phyloP scores from a whole-genome alignment of 805 yeast genomes.

The Saccharomycopsis sp. region DNA sequence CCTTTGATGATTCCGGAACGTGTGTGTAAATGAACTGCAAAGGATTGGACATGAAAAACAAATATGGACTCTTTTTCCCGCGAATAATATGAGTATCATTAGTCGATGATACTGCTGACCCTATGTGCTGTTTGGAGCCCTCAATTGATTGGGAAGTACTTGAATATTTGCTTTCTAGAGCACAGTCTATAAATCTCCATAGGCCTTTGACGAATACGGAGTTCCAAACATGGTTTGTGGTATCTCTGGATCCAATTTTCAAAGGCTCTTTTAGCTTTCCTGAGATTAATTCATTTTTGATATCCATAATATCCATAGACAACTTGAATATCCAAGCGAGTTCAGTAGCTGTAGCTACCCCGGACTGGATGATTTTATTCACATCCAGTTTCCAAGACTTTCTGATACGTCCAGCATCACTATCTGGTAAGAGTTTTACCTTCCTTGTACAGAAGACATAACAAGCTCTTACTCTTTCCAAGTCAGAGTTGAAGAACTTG shows the following conservation, averaged over 20 bases:
- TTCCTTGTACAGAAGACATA: constrained; percentile 56
- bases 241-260: constrained; percentile 37
- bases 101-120: neutral
- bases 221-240: constrained; percentile 82
- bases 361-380: constrained; percentile 31
- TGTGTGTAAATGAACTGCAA: constrained; percentile 76
- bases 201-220: constrained; percentile 61
- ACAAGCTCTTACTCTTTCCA: constrained; percentile 58
- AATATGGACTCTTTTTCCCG: constrained; percentile 34
- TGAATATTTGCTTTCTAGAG: constrained; percentile 53
- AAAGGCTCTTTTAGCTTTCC: constrained; percentile 84
- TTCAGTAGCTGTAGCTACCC: constrained; percentile 61
- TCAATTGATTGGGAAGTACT: constrained; percentile 40
- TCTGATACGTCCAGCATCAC: constrained; percentile 31
- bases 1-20: constrained; percentile 67
- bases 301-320: constrained; percentile 61
- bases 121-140: constrained; percentile 15
- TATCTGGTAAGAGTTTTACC: constrained; percentile 39
- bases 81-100: too few relatives aligned
- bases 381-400: constrained; percentile 17
- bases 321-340: constrained; percentile 69
- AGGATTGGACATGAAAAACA: constrained; percentile 77
- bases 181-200: constrained; percentile 74
- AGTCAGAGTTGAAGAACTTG: constrained; percentile 41
- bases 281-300: constrained; percentile 67